Evolutionary conservation across 1,284 basidiomycete species (phyloP).

Genomic region (Polyporus tsugae): DNA sequence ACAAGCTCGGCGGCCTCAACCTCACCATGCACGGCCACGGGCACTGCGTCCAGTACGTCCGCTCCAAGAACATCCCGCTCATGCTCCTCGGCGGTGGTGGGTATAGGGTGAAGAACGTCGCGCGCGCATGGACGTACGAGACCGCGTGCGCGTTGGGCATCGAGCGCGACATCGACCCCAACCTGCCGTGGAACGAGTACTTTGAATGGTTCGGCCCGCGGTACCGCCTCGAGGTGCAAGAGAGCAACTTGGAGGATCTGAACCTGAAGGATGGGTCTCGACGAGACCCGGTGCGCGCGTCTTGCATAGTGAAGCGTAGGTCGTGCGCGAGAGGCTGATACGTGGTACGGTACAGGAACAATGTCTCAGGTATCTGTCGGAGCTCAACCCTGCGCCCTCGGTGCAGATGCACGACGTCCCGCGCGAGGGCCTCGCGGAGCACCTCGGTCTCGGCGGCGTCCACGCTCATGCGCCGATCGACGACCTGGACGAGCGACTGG

Average conservation of each 20-base stretch:
- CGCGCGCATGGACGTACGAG: slow-evolving; percentile 96
- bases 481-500: slow-evolving; percentile 71
- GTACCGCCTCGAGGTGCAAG: slow-evolving; percentile 91
- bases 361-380: slow-evolving; percentile 76
- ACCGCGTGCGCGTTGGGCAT: slow-evolving; percentile 93
- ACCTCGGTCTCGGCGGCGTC: slow-evolving; percentile 62
- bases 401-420: slow-evolving; percentile 91
- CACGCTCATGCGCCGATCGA: slow-evolving; percentile 56
- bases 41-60: slow-evolving; percentile 89
- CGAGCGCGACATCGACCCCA: slow-evolving; percentile 79
- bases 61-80: slow-evolving; percentile 86
- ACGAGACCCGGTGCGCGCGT: slow-evolving; percentile 76
- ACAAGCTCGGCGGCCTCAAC: slow-evolving; percentile 98
- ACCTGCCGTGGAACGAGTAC: slow-evolving; percentile 95
- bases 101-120: slow-evolving; percentile 97
- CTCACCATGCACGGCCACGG: slow-evolving; percentile 95
- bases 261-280: slow-evolving; percentile 88
- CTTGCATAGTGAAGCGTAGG: too few species aligned
- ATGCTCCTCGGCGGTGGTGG: slow-evolving; percentile 96
- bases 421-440: slow-evolving; percentile 66
- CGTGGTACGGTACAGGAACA: not conserved
- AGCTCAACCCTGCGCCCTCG: slow-evolving; percentile 85
- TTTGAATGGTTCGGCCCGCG: slow-evolving; percentile 98
- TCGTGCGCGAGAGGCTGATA: not conserved
- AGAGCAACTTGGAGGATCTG: slow-evolving; percentile 95